A percentile compares a stretch with the other conserved stretches of the same genome.
Evolutionary conservation across 306 rosid genomes (phyloP).

Genomic region (Citrullus mucosospermus): DNA sequence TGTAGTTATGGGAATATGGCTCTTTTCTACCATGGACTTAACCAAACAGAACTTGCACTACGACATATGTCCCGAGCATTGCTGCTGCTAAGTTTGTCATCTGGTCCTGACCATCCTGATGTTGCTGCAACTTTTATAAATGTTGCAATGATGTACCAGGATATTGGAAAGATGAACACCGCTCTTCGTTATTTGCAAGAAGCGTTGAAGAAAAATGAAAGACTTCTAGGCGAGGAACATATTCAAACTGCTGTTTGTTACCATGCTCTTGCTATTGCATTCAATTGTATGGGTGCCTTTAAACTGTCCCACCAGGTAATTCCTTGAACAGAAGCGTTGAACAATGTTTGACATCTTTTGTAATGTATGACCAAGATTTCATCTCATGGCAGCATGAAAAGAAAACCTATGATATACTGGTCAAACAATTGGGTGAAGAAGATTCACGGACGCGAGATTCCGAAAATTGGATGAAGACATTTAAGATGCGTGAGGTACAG

Average conservation of each 20-base stretch:
- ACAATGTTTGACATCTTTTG: neutral
- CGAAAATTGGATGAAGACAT: constrained; percentile 88
- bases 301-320: constrained; percentile 93
- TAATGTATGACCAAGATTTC: neutral
- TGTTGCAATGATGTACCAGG: constrained; percentile 98
- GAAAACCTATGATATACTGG: constrained; percentile 86
- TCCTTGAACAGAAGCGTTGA: neutral
- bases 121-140: constrained; percentile 90
- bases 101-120: constrained; percentile 99
- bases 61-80: constrained; percentile 95
- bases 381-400: constrained; percentile 69
- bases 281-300: constrained; percentile 95
- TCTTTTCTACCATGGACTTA: constrained; percentile 87
- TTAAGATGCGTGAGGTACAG: constrained; percentile 93
- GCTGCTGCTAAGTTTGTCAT: constrained; percentile 81
- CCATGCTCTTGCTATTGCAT: constrained; percentile 96
- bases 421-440: constrained; percentile 94
- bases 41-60: constrained; percentile 93
- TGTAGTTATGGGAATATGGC: constrained; percentile 99
- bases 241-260: constrained; percentile 99
- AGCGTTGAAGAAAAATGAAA: constrained; percentile 91
- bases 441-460: constrained; percentile 95
- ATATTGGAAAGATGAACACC: constrained; percentile 89
- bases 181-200: constrained; percentile 99
- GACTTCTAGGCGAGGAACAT: constrained; percentile 95